Conservation (phyloP, 306 rosid species). For the Purshia tridentata region DNA sequence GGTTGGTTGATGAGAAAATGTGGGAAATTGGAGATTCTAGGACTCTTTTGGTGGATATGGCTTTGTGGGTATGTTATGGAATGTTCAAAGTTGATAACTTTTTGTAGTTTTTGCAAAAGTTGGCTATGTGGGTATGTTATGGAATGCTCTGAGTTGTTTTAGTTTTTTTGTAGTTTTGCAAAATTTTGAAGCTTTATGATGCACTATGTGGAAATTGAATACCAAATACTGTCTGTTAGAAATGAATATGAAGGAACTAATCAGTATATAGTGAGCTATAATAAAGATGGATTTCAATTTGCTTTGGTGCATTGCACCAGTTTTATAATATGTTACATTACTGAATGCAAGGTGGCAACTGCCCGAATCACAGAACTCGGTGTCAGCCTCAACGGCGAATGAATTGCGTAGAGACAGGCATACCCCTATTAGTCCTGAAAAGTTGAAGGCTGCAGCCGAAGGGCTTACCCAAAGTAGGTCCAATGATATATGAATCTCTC, state of each 20-base stretch:
- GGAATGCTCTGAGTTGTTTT: background rate
- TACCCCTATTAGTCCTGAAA: conserved; percentile 54
- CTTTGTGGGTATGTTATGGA: background rate
- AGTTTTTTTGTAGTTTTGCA: background rate
- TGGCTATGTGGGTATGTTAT: background rate
- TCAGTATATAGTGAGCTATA: background rate
- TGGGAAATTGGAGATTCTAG: conserved; percentile 1
- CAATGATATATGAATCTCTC: background rate
- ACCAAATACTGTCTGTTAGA: background rate
- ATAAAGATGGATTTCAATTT: background rate
- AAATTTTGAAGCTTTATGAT: conserved; percentile 15
- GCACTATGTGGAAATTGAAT: background rate
- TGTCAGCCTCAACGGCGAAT: conserved; percentile 84
- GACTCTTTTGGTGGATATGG: background rate
- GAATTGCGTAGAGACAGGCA: conserved; percentile 68
- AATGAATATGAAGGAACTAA: background rate
- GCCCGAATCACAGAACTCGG: conserved; percentile 37
- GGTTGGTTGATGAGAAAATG: conserved; percentile 5
- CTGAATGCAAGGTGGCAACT: conserved; percentile 73
- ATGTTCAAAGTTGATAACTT: background rate
- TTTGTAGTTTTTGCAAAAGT: too few species aligned
- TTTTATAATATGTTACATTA: background rate
- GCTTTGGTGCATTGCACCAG: background rate
- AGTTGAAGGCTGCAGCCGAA: conserved; percentile 89
- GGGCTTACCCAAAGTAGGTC: conserved; percentile 64